Conservation (phyloP, 2,329 filamentous ascomycete species). For the Zasmidium citrigriseum region DNA sequence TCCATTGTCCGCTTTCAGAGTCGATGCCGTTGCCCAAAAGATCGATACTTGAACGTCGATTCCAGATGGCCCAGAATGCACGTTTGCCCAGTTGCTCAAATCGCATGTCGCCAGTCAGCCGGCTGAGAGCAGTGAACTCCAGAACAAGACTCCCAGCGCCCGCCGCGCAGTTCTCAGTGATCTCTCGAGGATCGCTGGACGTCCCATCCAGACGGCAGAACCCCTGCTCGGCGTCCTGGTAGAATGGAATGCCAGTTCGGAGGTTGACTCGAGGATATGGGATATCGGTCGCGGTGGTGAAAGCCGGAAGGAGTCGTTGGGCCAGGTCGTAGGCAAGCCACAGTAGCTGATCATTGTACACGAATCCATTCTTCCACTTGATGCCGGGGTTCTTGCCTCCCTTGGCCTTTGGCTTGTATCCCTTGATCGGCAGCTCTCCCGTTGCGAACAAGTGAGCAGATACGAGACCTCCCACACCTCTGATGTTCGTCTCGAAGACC, state of each 20-base stretch:
- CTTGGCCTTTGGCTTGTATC: conserved; percentile 62
- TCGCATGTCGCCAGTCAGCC: conserved; percentile 80
- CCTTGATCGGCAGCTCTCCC: conserved; percentile 82
- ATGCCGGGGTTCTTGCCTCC: conserved; percentile 44
- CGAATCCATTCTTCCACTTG: conserved; percentile 57
- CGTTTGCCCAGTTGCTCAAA: conserved; percentile 89
- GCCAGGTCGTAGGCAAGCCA: conserved; percentile 86
- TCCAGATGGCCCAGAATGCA: conserved; percentile 98
- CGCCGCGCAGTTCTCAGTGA: conserved; percentile 95
- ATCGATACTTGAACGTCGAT: conserved; percentile 77
- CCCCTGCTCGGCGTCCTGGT: conserved; percentile 57
- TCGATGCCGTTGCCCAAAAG: conserved; percentile 91
- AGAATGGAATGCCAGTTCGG: conserved; percentile 87
- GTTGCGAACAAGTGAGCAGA: conserved; percentile 93
- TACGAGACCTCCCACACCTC: conserved; percentile 84
- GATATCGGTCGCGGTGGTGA: conserved; percentile 86
- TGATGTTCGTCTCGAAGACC: conserved; percentile 96
- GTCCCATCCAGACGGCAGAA: conserved; percentile 47
- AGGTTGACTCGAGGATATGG: conserved; percentile 95
- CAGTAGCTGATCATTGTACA: conserved; percentile 86
- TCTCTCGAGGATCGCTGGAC: conserved; percentile 59
- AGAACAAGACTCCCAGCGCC: conserved; percentile 94
- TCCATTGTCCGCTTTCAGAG: conserved; percentile 85
- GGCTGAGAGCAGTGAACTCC: conserved; percentile 87
- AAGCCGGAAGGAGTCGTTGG: conserved; percentile 82